phyloP scores from a whole-genome alignment of 768 basidiomycete genomes.

The Russula virescens region DNA sequence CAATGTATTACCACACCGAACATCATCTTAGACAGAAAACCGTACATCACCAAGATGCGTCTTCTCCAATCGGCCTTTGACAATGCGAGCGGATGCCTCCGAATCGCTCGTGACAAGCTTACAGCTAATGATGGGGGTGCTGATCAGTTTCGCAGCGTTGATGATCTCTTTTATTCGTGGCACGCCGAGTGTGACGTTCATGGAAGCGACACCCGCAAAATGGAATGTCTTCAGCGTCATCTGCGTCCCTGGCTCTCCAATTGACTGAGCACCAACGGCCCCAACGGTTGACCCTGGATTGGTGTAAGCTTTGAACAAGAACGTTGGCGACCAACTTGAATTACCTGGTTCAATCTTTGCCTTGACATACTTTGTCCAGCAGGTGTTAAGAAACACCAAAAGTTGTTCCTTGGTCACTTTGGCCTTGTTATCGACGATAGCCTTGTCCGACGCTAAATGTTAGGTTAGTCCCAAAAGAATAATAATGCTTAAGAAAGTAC shows the following conservation, averaged over 20 bases:
- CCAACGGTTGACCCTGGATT: conserved; percentile 90
- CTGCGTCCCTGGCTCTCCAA: conserved; percentile 98
- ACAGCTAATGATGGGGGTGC: conserved; percentile 97
- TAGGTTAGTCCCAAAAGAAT: neutral
- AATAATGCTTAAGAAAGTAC: no score
- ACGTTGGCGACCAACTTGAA: conserved; percentile 3
- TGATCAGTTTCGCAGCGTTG: conserved; percentile 96
- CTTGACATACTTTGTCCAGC: conserved; percentile 88
- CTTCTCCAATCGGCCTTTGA: conserved; percentile 94
- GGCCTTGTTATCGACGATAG: conserved; percentile 80
- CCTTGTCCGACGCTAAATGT: conserved; percentile 53
- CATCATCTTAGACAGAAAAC: conserved; percentile 1
- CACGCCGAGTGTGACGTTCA: conserved; percentile 99
- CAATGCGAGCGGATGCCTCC: conserved; percentile 95
- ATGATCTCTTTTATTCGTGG: conserved; percentile 99
- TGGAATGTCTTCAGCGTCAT: conserved; percentile 99
- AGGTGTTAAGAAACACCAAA: conserved; percentile 72
- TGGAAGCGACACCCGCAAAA: conserved; percentile 98
- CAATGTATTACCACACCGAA: neutral
- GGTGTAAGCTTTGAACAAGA: neutral
- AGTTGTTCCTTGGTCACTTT: conserved; percentile 86
- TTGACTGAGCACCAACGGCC: conserved; percentile 97
- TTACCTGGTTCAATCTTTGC: conserved; percentile 94
- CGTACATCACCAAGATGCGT: conserved; percentile 89
- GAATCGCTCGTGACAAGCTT: conserved; percentile 79